These are phyloP conservation scores for Globisporangium heterothallicum DNA, from an alignment of 352 stramenopile species.

Conservation along the genomic window DNA sequence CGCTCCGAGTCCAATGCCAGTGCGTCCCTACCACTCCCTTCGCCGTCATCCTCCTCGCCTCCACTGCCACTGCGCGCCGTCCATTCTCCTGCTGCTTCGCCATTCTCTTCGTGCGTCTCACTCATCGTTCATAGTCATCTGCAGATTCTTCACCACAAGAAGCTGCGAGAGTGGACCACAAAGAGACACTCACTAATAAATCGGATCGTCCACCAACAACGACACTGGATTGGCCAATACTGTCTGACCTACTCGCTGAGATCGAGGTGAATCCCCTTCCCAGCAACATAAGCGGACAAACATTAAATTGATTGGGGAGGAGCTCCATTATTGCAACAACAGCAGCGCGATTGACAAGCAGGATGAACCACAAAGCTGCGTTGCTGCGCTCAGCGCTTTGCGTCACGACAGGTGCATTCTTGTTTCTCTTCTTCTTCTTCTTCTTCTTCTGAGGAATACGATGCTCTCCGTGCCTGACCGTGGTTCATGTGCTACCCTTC, in stretches of 20 bases:
- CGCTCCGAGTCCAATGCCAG: background rate
- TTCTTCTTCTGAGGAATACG: too few species aligned
- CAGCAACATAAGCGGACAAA: background rate
- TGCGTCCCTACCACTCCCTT: too few species aligned
- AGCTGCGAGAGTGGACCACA: too few species aligned
- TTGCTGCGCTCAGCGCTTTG: conserved; percentile 72
- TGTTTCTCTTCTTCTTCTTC: too few species aligned
- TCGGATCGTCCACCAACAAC: too few species aligned
- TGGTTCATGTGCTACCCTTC: background rate
- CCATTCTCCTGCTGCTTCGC: too few species aligned
- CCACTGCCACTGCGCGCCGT: background rate
- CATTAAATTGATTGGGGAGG: background rate
- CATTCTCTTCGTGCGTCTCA: too few species aligned
- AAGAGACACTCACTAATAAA: too few species aligned
- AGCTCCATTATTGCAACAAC: background rate
- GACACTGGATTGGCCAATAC: background rate
- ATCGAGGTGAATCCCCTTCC: background rate
- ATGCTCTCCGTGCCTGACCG: too few species aligned
- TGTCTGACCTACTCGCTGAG: background rate
- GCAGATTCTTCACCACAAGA: too few species aligned
- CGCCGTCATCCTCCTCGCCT: background rate
- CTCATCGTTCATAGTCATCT: too few species aligned
- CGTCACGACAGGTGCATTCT: conserved; percentile 65
- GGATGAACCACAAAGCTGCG: conserved; percentile 42
- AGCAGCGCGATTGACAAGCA: conserved; percentile 7